A percentile compares a stretch with the other conserved stretches of the same genome.
Evolutionary conservation across 2,329 filamentous ascomycete species (phyloP).

Genomic region (Catunica adiposa): DNA sequence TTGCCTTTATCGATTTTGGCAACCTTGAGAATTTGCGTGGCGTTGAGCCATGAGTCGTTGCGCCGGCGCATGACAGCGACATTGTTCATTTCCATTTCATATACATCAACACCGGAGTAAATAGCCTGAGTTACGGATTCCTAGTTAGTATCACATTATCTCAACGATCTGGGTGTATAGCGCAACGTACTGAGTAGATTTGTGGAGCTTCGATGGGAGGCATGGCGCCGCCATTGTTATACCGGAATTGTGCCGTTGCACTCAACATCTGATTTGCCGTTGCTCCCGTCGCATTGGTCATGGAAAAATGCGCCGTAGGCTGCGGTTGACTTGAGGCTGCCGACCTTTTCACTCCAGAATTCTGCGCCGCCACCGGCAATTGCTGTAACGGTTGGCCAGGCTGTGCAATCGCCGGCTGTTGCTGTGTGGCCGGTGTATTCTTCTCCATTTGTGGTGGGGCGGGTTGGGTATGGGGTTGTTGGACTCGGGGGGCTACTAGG

Average conservation of each 20-base stretch:
- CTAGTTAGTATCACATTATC: not conserved
- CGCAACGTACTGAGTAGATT: slow-evolving; percentile 42
- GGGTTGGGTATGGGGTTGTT: not conserved
- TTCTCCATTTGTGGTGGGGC: not conserved
- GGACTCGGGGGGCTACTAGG: not conserved
- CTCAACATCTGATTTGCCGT: slow-evolving; percentile 16
- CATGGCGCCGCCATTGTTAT: slow-evolving; percentile 2
- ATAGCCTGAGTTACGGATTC: slow-evolving; percentile 40
- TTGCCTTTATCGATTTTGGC: slow-evolving; percentile 95
- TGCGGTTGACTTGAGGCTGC: slow-evolving; percentile 25
- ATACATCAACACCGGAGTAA: slow-evolving; percentile 90
- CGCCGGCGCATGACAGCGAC: slow-evolving; percentile 92
- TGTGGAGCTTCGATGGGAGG: slow-evolving; percentile 3
- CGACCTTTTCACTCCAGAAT: slow-evolving; percentile 24
- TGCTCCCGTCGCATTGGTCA: slow-evolving; percentile 15
- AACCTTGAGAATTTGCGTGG: slow-evolving; percentile 94
- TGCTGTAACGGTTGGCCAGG: not conserved
- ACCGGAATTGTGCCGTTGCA: slow-evolving; percentile 5
- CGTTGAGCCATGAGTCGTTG: slow-evolving; percentile 91
- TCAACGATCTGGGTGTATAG: too few relatives aligned
- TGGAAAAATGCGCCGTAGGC: slow-evolving; percentile 27
- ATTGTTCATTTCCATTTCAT: slow-evolving; percentile 93
- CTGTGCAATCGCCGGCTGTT: not conserved
- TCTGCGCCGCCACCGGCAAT: slow-evolving; percentile 17
- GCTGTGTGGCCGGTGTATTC: not conserved